Percentiles rank a stretch among this genome's conserved stretches.
Evolutionary conservation across 2,329 filamentous ascomycete genomes (phyloP).

Genomic region (Penicillium aurantiogriseum): DNA sequence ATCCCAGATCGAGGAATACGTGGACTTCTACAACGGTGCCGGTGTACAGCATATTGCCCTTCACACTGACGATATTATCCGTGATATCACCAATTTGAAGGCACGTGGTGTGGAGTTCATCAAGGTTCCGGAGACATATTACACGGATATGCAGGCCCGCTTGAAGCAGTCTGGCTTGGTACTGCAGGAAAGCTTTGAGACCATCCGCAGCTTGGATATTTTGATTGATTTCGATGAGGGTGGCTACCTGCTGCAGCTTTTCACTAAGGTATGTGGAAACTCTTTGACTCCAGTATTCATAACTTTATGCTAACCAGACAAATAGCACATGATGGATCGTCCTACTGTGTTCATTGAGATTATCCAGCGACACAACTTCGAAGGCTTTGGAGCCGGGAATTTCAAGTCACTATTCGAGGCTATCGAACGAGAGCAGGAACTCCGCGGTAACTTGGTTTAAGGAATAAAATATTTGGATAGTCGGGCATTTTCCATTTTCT

Average conservation of each 20-base stretch:
- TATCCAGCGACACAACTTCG: conserved; percentile 86
- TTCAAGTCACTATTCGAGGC: conserved; percentile 95
- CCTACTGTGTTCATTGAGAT: conserved; percentile 97
- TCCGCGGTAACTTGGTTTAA: conserved; percentile 70
- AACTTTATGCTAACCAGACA: conserved; percentile 3
- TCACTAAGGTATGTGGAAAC: conserved; percentile 58
- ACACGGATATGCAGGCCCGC: conserved; percentile 70
- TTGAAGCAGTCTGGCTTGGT: conserved; percentile 61
- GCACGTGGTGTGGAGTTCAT: conserved; percentile 94
- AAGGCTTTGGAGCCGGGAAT: conserved; percentile 90
- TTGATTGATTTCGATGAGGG: conserved; percentile 93
- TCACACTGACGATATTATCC: conserved; percentile 75
- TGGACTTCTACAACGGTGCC: conserved; percentile 83
- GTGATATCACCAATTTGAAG: conserved; percentile 72
- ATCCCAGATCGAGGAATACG: conserved; percentile 90
- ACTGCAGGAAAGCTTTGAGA: conserved; percentile 77
- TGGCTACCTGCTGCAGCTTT: conserved; percentile 75
- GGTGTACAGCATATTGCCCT: conserved; percentile 95
- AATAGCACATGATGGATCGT: conserved; percentile 78
- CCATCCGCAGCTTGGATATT: conserved; percentile 74
- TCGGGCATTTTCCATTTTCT: not conserved
- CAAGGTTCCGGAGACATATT: conserved; percentile 82
- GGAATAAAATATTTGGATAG: not conserved
- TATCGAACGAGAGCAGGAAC: conserved; percentile 87
- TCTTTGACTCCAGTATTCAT: not conserved